phyloP scores from a whole-genome alignment of 177 flowering plant species.

The Tripterygium wilfordii region DNA sequence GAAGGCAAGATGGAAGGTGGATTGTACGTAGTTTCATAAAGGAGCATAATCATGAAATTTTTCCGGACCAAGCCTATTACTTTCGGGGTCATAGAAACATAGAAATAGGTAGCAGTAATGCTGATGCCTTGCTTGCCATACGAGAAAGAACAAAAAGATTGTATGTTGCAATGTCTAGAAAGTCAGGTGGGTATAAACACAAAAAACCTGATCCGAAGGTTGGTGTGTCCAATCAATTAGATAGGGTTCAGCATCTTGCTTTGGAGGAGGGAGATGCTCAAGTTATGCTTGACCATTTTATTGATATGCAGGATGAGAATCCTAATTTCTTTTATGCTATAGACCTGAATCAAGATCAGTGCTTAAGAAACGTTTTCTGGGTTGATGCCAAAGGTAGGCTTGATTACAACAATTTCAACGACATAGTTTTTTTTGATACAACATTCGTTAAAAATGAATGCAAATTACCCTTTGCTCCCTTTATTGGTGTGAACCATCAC shows the following conservation, averaged over 20 bases:
- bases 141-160: slow-evolving; percentile 13
- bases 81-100: slow-evolving; percentile 18
- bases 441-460: slow-evolving; percentile 21
- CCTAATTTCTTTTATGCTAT: slow-evolving; percentile 35
- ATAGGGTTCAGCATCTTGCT: slow-evolving; percentile 6
- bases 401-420: slow-evolving; percentile 24
- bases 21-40: slow-evolving; percentile 22
- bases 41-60: slow-evolving; percentile 35
- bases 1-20: slow-evolving; percentile 32
- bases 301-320: slow-evolving; percentile 27
- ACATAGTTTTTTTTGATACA: slow-evolving; percentile 26
- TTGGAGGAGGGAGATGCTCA: slow-evolving; percentile 28
- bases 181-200: slow-evolving; percentile 21
- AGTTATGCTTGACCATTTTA: slow-evolving; percentile 22
- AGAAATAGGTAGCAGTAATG: slow-evolving; percentile 12
- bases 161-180: slow-evolving; percentile 20
- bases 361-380: slow-evolving; percentile 31
- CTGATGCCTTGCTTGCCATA: slow-evolving; percentile 14
- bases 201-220: slow-evolving; percentile 18
- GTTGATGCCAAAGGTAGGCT: slow-evolving; percentile 29
- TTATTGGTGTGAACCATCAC: slow-evolving; percentile 36
- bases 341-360: slow-evolving; percentile 24
- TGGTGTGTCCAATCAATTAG: slow-evolving; percentile 2
- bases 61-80: slow-evolving; percentile 20
- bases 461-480: slow-evolving; percentile 24